Conservation (phyloP, 1,284 basidiomycete species). For the Ustilago loliicola region DNA sequence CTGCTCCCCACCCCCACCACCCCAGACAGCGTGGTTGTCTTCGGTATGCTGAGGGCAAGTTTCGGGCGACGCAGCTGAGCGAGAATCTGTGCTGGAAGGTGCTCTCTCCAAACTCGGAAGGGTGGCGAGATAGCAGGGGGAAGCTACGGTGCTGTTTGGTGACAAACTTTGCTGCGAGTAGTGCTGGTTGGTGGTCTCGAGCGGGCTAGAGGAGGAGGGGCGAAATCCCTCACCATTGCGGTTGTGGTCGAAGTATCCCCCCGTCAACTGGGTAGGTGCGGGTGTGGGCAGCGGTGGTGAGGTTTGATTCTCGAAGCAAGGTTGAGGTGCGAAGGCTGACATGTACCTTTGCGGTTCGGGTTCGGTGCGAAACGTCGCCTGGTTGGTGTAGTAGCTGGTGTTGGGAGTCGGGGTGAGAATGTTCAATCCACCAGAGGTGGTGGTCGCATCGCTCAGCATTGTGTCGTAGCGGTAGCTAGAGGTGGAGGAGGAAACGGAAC, state of each 20-base stretch:
- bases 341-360: not conserved
- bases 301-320: not conserved
- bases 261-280: not conserved
- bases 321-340: conserved; percentile 2
- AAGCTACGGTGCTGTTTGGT: not conserved
- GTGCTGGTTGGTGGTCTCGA: not conserved
- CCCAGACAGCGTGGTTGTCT: not conserved
- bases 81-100: not conserved
- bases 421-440: not conserved
- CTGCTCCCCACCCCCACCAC: not conserved
- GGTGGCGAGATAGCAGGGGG: not conserved
- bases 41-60: not conserved
- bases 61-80: not conserved
- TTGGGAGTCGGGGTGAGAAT: not conserved
- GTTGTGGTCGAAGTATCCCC: not conserved
- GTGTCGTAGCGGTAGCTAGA: conserved; percentile 2
- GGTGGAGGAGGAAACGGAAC: not conserved
- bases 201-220: not conserved
- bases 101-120: not conserved
- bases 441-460: not conserved
- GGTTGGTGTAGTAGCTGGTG: not conserved
- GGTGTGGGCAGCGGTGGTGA: not conserved
- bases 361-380: not conserved
- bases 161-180: not conserved
- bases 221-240: not conserved